Conservation (phyloP, 192 early-diverging fungal species). For the Kappamyces sp. region DNA sequence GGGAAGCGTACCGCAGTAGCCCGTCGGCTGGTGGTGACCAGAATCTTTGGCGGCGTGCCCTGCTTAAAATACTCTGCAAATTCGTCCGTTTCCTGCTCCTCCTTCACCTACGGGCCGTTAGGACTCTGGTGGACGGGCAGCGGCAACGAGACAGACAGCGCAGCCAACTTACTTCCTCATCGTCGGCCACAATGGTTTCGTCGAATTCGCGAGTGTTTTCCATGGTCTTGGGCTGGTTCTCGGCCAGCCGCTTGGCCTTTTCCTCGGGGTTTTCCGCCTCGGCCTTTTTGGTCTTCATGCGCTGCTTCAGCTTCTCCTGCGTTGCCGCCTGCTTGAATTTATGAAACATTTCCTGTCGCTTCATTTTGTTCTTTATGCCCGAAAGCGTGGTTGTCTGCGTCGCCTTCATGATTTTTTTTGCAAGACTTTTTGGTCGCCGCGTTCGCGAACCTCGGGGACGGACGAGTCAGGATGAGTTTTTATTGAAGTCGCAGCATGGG, state of each 20-base stretch:
- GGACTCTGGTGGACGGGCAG: not conserved
- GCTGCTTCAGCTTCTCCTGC: slow-evolving; percentile 64
- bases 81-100: slow-evolving; percentile 51
- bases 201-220: slow-evolving; percentile 90
- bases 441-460: too few relatives aligned
- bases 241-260: slow-evolving; percentile 76
- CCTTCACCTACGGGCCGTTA: slow-evolving; percentile 23
- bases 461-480: too few relatives aligned
- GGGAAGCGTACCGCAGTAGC: slow-evolving; percentile 45
- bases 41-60: slow-evolving; percentile 82
- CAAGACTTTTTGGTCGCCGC: too few relatives aligned
- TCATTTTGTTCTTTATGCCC: slow-evolving; percentile 62
- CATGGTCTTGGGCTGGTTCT: slow-evolving; percentile 87
- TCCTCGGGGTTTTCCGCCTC: slow-evolving; percentile 79
- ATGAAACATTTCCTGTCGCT: slow-evolving; percentile 71
- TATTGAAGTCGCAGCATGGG: too few relatives aligned
- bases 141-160: not conserved
- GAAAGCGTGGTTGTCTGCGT: too few relatives aligned
- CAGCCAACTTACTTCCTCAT: slow-evolving; percentile 39
- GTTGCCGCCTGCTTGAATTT: slow-evolving; percentile 68
- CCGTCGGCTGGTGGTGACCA: slow-evolving; percentile 80
- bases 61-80: slow-evolving; percentile 76
- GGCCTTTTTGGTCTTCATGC: slow-evolving; percentile 66
- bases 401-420: too few relatives aligned
- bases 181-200: slow-evolving; percentile 71